Evolutionary conservation across 1,284 basidiomycete species (phyloP).

Genomic region (Mycena sp.): DNA sequence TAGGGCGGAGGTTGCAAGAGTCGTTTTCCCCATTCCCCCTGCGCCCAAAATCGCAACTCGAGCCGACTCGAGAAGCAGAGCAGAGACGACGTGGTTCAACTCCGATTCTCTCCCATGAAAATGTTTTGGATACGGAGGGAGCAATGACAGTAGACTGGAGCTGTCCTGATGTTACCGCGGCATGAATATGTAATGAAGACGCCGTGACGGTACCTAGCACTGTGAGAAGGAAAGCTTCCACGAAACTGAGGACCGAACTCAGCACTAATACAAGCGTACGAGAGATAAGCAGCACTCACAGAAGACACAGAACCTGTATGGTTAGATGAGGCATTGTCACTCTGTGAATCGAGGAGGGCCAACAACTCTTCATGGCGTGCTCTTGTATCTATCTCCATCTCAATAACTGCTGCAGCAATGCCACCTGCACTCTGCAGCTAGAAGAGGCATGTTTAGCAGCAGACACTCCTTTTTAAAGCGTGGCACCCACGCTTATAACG

Average conservation of each 20-base stretch:
- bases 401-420: not conserved
- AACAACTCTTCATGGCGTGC: slow-evolving; percentile 6
- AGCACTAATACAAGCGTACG: not conserved
- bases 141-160: not conserved
- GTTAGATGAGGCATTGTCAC: not conserved
- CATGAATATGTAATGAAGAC: not conserved
- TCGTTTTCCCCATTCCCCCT: slow-evolving; percentile 22
- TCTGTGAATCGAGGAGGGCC: not conserved
- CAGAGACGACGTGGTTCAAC: not conserved
- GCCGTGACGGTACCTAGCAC: not conserved
- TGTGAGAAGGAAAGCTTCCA: not conserved
- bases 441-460: not conserved
- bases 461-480: not conserved
- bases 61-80: not conserved
- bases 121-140: not conserved
- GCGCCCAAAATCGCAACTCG: slow-evolving; percentile 25
- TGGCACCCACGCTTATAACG: not conserved
- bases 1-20: slow-evolving; percentile 8
- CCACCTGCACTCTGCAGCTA: not conserved
- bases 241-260: not conserved
- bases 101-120: slow-evolving; percentile 10
- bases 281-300: not conserved
- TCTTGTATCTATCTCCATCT: not conserved
- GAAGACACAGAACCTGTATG: not conserved
- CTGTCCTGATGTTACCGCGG: no score